Evolutionary conservation across 2,329 filamentous ascomycete species (phyloP), one percentile per base, ranked within the genome.

Genomic region (Septoria petroselini): DNA sequence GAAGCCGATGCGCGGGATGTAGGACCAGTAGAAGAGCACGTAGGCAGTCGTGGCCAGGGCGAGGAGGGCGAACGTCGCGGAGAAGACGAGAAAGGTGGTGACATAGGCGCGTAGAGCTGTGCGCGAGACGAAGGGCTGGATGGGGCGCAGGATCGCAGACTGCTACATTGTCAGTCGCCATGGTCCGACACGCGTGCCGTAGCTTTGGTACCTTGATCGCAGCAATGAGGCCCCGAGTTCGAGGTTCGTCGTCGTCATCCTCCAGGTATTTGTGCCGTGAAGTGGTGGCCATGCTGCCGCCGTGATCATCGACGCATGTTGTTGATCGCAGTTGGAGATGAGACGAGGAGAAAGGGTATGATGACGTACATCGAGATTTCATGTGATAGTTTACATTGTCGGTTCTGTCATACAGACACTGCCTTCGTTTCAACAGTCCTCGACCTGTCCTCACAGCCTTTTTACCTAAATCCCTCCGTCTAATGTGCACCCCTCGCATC

Each of bases 1-100:
- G 53, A 86, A 75, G 47, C 81, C 80, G 57, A 84, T 79, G 44
- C 80, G 77, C 1, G 85, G 85, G 17, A 88, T 79, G 69, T 83
- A 86, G 54, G 76, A 77, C 67, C 78, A 76, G 71, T 88, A 88
- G 70, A 88, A 87, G 14, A 83, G 69, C 29, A 74, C 72, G 64
- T 87, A 88, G 27, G 82, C 81, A 31, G 80, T 63, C 5, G 77
- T 69, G 4, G 84, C 82, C 15, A 82, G 66, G 30, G 72, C 74
- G 35, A 85, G 69, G 42, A 88, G 76, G 33, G 78, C 57, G 12
- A 77, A 58, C 2, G 78, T 77, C 17, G 81, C 74, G 42, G 71
- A 57, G 38, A 78, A 64, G 56, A 82, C 71, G 18, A 85, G 73
- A 11, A 77, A 56, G 11, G 76, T 80, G 51, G 79, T 80, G 40